Conservation (phyloP, 73 alveolate species). For the Tetrahymena malaccensis region DNA sequence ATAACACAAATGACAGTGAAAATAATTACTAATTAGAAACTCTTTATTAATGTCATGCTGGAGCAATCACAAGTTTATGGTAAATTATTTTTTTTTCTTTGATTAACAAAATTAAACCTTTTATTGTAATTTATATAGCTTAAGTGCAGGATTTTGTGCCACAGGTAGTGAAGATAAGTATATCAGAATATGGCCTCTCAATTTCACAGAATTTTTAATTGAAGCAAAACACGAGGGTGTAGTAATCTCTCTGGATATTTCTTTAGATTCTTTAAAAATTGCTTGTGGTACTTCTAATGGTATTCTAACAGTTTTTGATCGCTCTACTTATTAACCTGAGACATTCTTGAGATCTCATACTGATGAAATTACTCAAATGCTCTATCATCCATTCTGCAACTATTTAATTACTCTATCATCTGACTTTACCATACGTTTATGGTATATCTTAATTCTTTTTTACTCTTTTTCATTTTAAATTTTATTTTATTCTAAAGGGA, state of each 20-base stretch:
- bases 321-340: slow-evolving; percentile 73
- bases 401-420: slow-evolving; percentile 53
- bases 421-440: slow-evolving; percentile 71
- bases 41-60: slow-evolving; percentile 61
- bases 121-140: background rate
- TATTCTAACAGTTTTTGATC: slow-evolving; percentile 78
- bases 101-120: slow-evolving; percentile 63
- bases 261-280: slow-evolving; percentile 83
- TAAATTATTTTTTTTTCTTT: slow-evolving; percentile 46
- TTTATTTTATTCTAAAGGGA: slow-evolving; percentile 18
- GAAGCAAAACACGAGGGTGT: slow-evolving; percentile 97
- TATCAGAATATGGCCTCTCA: slow-evolving; percentile 93
- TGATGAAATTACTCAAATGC: slow-evolving; percentile 48
- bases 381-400: slow-evolving; percentile 43
- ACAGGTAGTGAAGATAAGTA: slow-evolving; percentile 90
- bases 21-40: slow-evolving; percentile 48
- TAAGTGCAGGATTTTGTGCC: slow-evolving; percentile 75
- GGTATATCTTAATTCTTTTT: background rate
- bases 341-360: slow-evolving; percentile 93
- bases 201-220: slow-evolving; percentile 86
- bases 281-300: slow-evolving; percentile 94
- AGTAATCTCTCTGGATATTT: slow-evolving; percentile 81
- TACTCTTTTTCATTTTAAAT: background rate
- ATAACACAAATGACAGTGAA: slow-evolving; percentile 62
- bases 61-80: slow-evolving; percentile 54